A percentile compares a stretch with the other conserved stretches of the same genome.
These are phyloP conservation scores for Phytophthora kernoviae DNA, from an alignment of 352 stramenopile genomes.

Conservation along the genomic window DNA sequence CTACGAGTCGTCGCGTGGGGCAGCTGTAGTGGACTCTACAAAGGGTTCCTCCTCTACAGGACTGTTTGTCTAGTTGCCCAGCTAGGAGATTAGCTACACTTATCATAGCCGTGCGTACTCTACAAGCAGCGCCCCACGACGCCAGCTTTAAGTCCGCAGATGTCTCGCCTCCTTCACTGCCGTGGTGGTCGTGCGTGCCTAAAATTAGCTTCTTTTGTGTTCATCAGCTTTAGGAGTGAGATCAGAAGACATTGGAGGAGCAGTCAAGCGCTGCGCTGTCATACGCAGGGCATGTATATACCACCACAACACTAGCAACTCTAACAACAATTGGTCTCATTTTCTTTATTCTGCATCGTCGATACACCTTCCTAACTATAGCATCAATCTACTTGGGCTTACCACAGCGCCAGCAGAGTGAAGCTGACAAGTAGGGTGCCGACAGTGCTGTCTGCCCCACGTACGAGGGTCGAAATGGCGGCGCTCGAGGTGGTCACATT, in stretches of 20 bases:
- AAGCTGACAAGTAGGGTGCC: slow-evolving; percentile 1
- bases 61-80: slow-evolving; percentile 42
- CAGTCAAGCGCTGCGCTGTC: not conserved
- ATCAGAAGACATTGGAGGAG: slow-evolving; percentile 11
- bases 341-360: no score
- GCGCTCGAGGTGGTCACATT: slow-evolving; percentile 24
- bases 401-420: slow-evolving; percentile 10
- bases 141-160: not conserved
- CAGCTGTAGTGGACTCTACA: slow-evolving; percentile 36
- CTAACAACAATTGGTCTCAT: no score
- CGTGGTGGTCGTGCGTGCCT: slow-evolving; percentile 4
- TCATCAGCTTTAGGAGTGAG: slow-evolving; percentile 14
- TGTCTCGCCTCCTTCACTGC: not conserved
- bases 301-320: slow-evolving; percentile 5
- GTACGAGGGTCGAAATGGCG: not conserved
- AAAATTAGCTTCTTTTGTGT: slow-evolving; percentile 30
- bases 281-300: slow-evolving; percentile 25
- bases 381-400: slow-evolving; percentile 5
- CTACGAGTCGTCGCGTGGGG: slow-evolving; percentile 42
- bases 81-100: slow-evolving; percentile 20
- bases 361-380: no score
- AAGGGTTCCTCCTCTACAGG: slow-evolving; percentile 42
- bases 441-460: not conserved
- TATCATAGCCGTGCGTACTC: slow-evolving; percentile 30
- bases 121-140: slow-evolving; percentile 16